Base-by-base conservation (phyloP, 129 eudicot species). In the Artemisia annua region DNA sequence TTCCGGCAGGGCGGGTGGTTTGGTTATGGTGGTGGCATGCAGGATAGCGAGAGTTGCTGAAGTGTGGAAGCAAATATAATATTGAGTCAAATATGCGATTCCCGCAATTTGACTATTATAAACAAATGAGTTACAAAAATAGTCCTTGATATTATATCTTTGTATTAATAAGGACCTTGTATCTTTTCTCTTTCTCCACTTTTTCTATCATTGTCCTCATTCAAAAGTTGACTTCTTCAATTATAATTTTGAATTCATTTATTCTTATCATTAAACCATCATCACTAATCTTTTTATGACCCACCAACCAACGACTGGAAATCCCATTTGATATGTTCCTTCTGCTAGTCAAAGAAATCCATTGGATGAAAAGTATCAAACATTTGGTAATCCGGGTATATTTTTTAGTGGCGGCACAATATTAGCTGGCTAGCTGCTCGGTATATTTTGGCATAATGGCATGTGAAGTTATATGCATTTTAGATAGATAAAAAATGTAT, bases 1-100 rank as follows among this genome's bases (percentile, higher is more conserved):
- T 26, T 20, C 30, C 15, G 48, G 63, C 2, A 28, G 71, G 15
- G 13, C 6, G 5, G 32, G 32, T 28, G 32, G 32, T 51, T 54
- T 75, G 59, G 3, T 54, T 61, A 39, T 39, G 73, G 69, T 69
- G 80, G 70, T 57, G 78, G 66, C 75, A 68, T 69, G 79, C n/a
- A 64, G 15, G 39, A 32, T 22, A 9, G 35, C 3, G 50, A 64
- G 49, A 58, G 19, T 39, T 59, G 63, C 15, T 44, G 13, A 67
- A 15, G 65, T 65, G 57, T 67, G 62, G 57, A 67, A 28, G 63
- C 74, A 56, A 79, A 72, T 79, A 3, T 57, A 13, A 13, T 18
- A 58, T 55, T 72, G 71, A 53, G 63, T 35, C 39, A 2, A 22
- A 26, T 52, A 69, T 11, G 51, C 12, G 18, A 67, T 53, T 70